Evolutionary conservation across 495 filamentous ascomycete species (phyloP).

Genomic region (Talaromyces ruber): DNA sequence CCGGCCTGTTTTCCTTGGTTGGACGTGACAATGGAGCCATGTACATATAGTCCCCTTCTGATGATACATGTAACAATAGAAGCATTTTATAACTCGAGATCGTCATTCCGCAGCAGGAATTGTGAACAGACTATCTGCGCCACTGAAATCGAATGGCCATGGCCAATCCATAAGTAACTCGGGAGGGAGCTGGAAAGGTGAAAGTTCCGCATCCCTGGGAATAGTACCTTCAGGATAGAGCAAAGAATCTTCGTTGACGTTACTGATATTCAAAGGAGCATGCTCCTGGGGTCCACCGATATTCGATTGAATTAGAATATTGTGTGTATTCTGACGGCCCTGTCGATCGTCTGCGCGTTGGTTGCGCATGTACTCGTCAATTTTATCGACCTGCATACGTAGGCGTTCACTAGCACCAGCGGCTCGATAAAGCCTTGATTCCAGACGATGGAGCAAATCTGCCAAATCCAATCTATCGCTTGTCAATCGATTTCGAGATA

Average conservation of each 20-base stretch:
- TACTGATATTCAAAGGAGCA: not conserved
- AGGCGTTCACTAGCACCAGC: slow-evolving; percentile 32
- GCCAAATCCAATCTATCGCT: slow-evolving; percentile 19
- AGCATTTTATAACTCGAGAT: not conserved
- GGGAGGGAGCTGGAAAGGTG: slow-evolving; percentile 29
- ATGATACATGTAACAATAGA: not conserved
- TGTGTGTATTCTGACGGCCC: not conserved
- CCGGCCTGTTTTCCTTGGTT: not conserved
- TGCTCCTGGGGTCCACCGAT: not conserved
- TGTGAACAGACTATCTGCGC: not conserved
- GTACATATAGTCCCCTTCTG: not conserved
- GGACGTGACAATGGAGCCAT: not conserved
- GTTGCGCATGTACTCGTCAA: slow-evolving; percentile 38
- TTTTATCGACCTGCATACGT: slow-evolving; percentile 32
- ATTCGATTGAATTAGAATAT: not conserved
- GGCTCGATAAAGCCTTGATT: slow-evolving; percentile 28
- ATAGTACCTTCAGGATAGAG: not conserved
- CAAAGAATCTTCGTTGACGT: not conserved
- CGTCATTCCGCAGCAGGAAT: not conserved
- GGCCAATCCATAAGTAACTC: slow-evolving; percentile 30
- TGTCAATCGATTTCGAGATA: not conserved
- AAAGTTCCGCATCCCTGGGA: not conserved
- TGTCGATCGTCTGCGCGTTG: not conserved
- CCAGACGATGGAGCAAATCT: slow-evolving; percentile 36
- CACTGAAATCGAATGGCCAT: slow-evolving; percentile 19